A percentile compares a stretch with the other conserved stretches of the same genome.
These are phyloP conservation scores for Sonneratia caseolaris DNA, from an alignment of 345 rosid species.

Conservation along the genomic window DNA sequence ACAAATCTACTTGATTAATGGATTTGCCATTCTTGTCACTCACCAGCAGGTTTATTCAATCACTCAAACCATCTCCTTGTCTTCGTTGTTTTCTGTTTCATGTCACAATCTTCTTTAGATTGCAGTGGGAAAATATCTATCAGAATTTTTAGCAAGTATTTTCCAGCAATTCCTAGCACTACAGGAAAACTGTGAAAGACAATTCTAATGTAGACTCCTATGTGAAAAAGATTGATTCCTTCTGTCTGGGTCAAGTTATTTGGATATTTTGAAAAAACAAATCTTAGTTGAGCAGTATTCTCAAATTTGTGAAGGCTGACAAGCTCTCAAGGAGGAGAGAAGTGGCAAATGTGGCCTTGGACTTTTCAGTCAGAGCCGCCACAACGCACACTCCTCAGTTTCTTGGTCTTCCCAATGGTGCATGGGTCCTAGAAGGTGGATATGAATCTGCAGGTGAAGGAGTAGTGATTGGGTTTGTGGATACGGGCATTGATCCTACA, in stretches of 20 bases:
- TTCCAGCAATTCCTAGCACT: background rate
- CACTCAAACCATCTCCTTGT: background rate
- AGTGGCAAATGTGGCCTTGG: conserved; percentile 77
- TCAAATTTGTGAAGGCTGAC: conserved; percentile 39
- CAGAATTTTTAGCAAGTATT: no score
- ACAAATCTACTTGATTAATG: conserved; percentile 41
- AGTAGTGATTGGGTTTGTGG: conserved; percentile 79
- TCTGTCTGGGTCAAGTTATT: background rate
- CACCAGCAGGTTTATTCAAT: conserved; percentile 52
- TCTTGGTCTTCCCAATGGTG: conserved; percentile 84
- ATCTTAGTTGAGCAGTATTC: conserved; percentile 7
- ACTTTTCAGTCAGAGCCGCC: conserved; percentile 79
- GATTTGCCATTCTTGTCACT: conserved; percentile 78
- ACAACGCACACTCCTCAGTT: conserved; percentile 94
- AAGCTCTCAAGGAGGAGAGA: conserved; percentile 60
- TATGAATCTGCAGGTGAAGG: conserved; percentile 86
- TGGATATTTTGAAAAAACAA: background rate
- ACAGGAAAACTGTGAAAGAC: background rate
- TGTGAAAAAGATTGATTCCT: background rate
- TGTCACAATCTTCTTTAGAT: background rate
- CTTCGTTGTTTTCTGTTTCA: background rate
- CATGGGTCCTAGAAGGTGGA: conserved; percentile 77
- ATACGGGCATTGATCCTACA: conserved; percentile 92
- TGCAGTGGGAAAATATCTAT: background rate
- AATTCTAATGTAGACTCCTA: background rate